phyloP scores from a whole-genome alignment of 1,284 basidiomycete species.

The Cutaneotrichosporon arboriforme region DNA sequence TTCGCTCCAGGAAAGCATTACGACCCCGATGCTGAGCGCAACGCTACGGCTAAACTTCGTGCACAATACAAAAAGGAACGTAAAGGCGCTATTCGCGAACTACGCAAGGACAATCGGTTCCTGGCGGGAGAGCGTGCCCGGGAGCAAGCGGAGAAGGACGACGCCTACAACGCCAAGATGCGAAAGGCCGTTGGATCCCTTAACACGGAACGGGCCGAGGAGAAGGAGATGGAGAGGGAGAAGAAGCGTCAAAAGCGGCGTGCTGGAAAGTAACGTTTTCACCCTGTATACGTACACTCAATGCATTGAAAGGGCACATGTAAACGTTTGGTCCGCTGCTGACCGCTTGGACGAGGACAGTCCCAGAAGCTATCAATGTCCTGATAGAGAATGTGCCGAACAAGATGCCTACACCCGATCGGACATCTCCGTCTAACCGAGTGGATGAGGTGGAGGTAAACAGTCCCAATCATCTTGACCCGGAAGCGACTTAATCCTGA shows the following conservation, averaged over 20 bases:
- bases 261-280: constrained; percentile 30
- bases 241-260: constrained; percentile 67
- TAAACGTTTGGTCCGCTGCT: too few relatives aligned
- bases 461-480: too few relatives aligned
- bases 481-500: too few relatives aligned
- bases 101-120: constrained; percentile 92
- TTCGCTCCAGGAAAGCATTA: constrained; percentile 65
- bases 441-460: too few relatives aligned
- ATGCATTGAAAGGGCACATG: too few relatives aligned
- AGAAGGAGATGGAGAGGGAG: constrained; percentile 77
- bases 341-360: too few relatives aligned
- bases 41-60: constrained; percentile 78
- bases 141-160: constrained; percentile 78
- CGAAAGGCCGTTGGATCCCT: constrained; percentile 74
- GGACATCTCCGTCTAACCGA: too few relatives aligned
- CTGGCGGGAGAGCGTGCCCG: constrained; percentile 80
- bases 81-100: constrained; percentile 93
- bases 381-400: too few relatives aligned
- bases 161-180: constrained; percentile 69
- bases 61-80: constrained; percentile 89
- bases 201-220: constrained; percentile 85
- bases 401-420: too few relatives aligned
- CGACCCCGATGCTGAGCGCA: constrained; percentile 90
- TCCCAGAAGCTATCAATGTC: too few relatives aligned
- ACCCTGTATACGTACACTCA: not conserved